phyloP scores from a whole-genome alignment of 768 basidiomycete species.

The Neoboletus brunneissimus region DNA sequence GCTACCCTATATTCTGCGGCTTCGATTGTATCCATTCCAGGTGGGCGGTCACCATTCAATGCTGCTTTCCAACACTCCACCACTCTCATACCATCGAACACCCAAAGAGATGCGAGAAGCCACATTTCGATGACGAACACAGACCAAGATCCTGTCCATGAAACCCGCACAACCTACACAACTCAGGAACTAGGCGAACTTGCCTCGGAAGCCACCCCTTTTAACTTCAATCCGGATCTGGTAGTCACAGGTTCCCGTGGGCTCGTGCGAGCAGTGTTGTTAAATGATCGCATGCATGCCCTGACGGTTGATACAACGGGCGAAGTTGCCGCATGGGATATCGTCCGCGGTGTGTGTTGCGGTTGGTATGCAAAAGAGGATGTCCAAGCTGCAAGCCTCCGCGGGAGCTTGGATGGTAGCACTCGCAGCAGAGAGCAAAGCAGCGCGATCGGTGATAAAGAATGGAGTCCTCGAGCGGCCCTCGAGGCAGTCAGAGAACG shows the following conservation, averaged over 20 bases:
- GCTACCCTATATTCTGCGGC: conserved; percentile 87
- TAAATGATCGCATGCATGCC: conserved; percentile 89
- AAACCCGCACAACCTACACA: conserved; percentile 48
- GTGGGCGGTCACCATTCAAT: conserved; percentile 37
- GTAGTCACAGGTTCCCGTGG: conserved; percentile 76
- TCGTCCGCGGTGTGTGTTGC: conserved; percentile 71
- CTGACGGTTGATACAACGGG: conserved; percentile 88
- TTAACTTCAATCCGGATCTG: conserved; percentile 57
- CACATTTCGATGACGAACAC: conserved; percentile 19
- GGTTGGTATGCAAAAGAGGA: conserved; percentile 69
- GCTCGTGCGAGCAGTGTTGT: conserved; percentile 72
- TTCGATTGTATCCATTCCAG: conserved; percentile 68
- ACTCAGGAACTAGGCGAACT: conserved; percentile 75
- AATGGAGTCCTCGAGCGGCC: conserved; percentile 73
- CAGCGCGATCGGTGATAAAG: conserved; percentile 38
- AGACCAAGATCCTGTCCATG: conserved; percentile 33
- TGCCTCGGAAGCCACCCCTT: conserved; percentile 69
- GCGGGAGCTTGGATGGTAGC: conserved; percentile 44
- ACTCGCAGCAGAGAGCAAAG: conserved; percentile 32
- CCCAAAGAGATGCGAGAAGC: conserved; percentile 18
- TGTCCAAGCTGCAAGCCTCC: conserved; percentile 53
- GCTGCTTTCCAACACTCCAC: conserved; percentile 33
- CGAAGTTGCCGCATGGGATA: conserved; percentile 90
- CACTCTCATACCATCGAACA: conserved; percentile 28
- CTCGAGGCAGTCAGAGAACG: conserved; percentile 84